phyloP scores from a whole-genome alignment of 306 rosid genomes.

The Glycine latifolia region DNA sequence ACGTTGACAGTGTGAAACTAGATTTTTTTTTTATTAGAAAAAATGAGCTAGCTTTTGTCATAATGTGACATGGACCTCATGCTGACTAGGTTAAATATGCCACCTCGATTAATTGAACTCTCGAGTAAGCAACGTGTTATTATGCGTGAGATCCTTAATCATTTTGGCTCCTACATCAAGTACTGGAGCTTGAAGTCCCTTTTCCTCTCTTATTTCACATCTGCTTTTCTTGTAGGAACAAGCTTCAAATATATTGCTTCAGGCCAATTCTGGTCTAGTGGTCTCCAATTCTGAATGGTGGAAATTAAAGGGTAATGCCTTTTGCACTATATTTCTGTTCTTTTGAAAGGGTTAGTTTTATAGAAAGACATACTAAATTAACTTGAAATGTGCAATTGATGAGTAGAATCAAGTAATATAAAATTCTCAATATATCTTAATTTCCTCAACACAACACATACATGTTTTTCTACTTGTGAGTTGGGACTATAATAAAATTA shows the following conservation, averaged over 20 bases:
- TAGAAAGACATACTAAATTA: neutral
- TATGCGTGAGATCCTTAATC: slow-evolving; percentile 22
- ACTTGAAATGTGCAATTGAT: neutral
- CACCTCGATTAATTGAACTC: slow-evolving; percentile 17
- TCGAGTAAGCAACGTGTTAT: neutral
- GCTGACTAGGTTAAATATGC: neutral
- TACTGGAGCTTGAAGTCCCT: neutral
- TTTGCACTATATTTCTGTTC: neutral
- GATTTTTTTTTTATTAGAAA: neutral
- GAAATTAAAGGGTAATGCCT: neutral
- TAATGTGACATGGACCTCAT: slow-evolving; percentile 26
- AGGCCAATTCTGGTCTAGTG: neutral
- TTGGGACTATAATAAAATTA: neutral
- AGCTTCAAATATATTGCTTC: neutral
- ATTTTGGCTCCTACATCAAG: slow-evolving; percentile 35
- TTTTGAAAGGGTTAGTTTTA: neutral
- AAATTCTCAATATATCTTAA: neutral
- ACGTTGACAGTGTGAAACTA: slow-evolving; percentile 12
- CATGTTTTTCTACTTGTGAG: neutral
- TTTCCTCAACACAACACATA: neutral
- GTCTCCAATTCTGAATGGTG: neutral
- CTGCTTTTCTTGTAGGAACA: neutral
- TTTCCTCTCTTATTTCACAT: neutral
- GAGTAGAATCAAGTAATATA: neutral
- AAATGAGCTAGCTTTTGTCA: neutral